Conservation (phyloP, 495 filamentous ascomycete genomes). For the Physcia stellaris region DNA sequence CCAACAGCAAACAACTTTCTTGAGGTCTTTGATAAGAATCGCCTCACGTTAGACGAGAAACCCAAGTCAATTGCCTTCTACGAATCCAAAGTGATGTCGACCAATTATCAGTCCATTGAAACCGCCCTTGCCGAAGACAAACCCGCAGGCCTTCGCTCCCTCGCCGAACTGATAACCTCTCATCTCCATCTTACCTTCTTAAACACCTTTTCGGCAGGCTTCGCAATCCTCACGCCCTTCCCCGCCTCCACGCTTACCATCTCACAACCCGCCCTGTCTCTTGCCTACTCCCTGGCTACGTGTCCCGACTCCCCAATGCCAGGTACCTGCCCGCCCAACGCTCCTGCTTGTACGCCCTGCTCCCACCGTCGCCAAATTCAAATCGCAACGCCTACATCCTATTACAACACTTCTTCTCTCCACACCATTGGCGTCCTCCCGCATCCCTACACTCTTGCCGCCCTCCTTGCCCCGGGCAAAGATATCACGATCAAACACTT, state of each 20-base stretch:
- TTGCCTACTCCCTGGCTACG: slow-evolving; percentile 57
- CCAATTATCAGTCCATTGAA: slow-evolving; percentile 49
- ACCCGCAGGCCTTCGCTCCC: slow-evolving; percentile 41
- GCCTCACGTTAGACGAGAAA: slow-evolving; percentile 49
- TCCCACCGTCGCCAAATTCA: slow-evolving; percentile 38
- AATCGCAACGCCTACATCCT: slow-evolving; percentile 43
- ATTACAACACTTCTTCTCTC: slow-evolving; percentile 44
- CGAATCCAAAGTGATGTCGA: slow-evolving; percentile 41
- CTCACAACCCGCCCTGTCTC: slow-evolving; percentile 48
- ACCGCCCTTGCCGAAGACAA: slow-evolving; percentile 42
- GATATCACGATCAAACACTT: slow-evolving; percentile 52
- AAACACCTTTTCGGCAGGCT: slow-evolving; percentile 57
- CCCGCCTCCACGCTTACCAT: slow-evolving; percentile 58
- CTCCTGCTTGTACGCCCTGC: slow-evolving; percentile 59
- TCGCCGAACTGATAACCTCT: slow-evolving; percentile 65
- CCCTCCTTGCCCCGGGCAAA: slow-evolving; percentile 39
- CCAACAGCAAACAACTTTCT: slow-evolving; percentile 43
- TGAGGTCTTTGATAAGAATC: slow-evolving; percentile 38
- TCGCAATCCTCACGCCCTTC: slow-evolving; percentile 67
- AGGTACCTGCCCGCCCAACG: slow-evolving; percentile 76
- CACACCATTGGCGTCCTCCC: slow-evolving; percentile 82
- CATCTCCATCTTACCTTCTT: slow-evolving; percentile 84
- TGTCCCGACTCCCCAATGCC: slow-evolving; percentile 62
- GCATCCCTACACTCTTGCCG: slow-evolving; percentile 73
- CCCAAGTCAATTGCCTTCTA: slow-evolving; percentile 69